Evolutionary conservation across 306 rosid species (phyloP).

Genomic region (Quercus robur): DNA sequence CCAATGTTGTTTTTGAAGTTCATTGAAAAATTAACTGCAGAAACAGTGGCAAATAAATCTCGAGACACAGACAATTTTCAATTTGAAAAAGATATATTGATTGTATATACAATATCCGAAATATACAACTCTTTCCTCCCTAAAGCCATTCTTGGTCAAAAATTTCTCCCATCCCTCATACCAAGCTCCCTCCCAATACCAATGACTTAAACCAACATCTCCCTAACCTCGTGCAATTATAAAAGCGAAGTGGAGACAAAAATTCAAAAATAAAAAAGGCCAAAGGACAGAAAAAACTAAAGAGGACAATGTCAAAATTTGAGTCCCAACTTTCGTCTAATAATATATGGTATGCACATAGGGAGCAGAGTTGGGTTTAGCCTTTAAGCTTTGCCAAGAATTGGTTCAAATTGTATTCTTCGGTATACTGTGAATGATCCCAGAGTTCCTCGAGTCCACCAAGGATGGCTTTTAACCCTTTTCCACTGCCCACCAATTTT

Average conservation of each 20-base stretch:
- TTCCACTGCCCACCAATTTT: slow-evolving; percentile 56
- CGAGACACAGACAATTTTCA: background rate
- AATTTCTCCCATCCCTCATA: background rate
- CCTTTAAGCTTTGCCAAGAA: slow-evolving; percentile 92
- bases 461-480: slow-evolving; percentile 89
- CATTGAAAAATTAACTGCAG: too few species aligned
- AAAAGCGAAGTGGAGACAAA: slow-evolving; percentile 14
- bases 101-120: slow-evolving; percentile 29
- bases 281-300: background rate
- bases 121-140: slow-evolving; percentile 19
- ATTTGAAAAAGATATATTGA: background rate
- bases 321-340: slow-evolving; percentile 24
- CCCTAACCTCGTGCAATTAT: slow-evolving; percentile 6
- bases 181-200: background rate
- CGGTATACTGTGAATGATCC: slow-evolving; percentile 94
- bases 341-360: slow-evolving; percentile 36
- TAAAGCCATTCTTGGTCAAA: slow-evolving; percentile 7
- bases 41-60: too few species aligned
- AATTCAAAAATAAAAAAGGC: background rate
- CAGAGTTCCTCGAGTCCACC: slow-evolving; percentile 95
- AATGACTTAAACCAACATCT: slow-evolving; percentile 1
- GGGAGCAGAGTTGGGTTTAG: slow-evolving; percentile 20
- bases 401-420: slow-evolving; percentile 85
- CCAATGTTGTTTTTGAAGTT: too few species aligned
- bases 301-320: slow-evolving; percentile 39